phyloP scores from a whole-genome alignment of 495 filamentous ascomycete species.

The Hypoxylon perforatum region DNA sequence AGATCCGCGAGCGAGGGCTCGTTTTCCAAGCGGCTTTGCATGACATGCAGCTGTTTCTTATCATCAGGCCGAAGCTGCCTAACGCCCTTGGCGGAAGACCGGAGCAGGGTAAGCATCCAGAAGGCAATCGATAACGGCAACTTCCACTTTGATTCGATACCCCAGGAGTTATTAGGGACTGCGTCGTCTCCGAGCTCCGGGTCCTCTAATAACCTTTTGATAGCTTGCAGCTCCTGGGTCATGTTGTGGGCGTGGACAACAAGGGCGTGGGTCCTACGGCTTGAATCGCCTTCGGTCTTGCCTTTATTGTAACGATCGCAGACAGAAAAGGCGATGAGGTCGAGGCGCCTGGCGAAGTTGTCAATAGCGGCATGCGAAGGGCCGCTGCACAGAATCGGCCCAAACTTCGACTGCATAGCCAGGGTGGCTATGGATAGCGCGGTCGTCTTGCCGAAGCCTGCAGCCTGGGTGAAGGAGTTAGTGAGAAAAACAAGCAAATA shows the following conservation, averaged over 20 bases:
- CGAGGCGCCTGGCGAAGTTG: conserved; percentile 16
- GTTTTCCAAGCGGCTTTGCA: too few relatives aligned
- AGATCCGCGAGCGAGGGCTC: too few relatives aligned
- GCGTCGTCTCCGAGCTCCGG: not conserved
- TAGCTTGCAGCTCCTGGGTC: not conserved
- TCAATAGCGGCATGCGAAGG: conserved; percentile 12
- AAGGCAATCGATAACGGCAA: not conserved
- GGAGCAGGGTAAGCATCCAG: not conserved
- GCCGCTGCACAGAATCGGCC: not conserved
- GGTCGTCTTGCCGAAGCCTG: conserved; percentile 25
- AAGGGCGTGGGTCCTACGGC: not conserved
- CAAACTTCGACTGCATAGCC: conserved; percentile 1
- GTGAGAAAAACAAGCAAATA: too few relatives aligned
- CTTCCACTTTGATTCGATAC: not conserved
- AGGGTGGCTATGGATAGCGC: not conserved
- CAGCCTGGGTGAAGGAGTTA: conserved; percentile 6
- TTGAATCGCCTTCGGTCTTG: too few relatives aligned
- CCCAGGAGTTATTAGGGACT: not conserved
- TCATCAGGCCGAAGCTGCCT: too few relatives aligned
- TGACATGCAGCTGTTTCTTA: too few relatives aligned
- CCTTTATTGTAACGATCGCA: conserved; percentile 3
- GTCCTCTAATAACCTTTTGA: not conserved
- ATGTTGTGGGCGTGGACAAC: not conserved
- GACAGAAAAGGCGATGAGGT: not conserved
- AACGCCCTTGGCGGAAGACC: too few relatives aligned